A percentile compares a stretch with the other conserved stretches of the same genome.
phyloP scores from a whole-genome alignment of 2,329 filamentous ascomycete genomes.

The Fusarium nelsonii region DNA sequence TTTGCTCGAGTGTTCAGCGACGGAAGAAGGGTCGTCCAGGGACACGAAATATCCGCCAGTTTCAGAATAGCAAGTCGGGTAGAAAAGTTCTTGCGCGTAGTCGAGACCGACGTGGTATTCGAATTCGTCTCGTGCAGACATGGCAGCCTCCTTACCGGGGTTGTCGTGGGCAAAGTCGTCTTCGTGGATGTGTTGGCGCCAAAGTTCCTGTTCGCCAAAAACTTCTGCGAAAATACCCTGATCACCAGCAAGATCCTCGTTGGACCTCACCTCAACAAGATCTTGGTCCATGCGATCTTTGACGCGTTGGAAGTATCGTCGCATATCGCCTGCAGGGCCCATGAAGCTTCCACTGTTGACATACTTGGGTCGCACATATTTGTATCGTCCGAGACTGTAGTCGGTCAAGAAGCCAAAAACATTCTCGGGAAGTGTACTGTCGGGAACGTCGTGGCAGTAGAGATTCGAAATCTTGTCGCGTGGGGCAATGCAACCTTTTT shows the following conservation, averaged over 20 bases:
- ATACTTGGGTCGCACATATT: slow-evolving; percentile 47
- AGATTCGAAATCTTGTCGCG: slow-evolving; percentile 44
- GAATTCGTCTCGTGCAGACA: slow-evolving; percentile 31
- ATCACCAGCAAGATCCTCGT: slow-evolving; percentile 45
- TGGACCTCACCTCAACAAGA: slow-evolving; percentile 24
- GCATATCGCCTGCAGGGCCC: slow-evolving; percentile 48
- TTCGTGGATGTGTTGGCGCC: slow-evolving; percentile 35
- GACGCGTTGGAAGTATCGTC: slow-evolving; percentile 43
- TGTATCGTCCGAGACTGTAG: slow-evolving; percentile 30
- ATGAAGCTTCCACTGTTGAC: slow-evolving; percentile 51
- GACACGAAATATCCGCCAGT: slow-evolving; percentile 45
- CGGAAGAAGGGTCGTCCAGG: slow-evolving; percentile 26
- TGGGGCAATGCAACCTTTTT: slow-evolving; percentile 45
- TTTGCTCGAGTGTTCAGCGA: slow-evolving; percentile 34
- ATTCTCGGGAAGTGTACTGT: slow-evolving; percentile 41
- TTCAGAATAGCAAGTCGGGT: slow-evolving; percentile 49
- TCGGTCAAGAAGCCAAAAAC: slow-evolving; percentile 46
- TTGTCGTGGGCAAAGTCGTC: slow-evolving; percentile 29
- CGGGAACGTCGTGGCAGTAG: slow-evolving; percentile 43
- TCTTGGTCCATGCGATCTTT: slow-evolving; percentile 46
- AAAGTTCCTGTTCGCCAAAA: slow-evolving; percentile 48
- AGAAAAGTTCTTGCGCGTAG: slow-evolving; percentile 49
- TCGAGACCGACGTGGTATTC: slow-evolving; percentile 50
- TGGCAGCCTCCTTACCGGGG: slow-evolving; percentile 28
- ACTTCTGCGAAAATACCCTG: slow-evolving; percentile 52